These are phyloP conservation scores for Mangifera indica DNA, from an alignment of 345 rosid genomes.

Conservation along the genomic window DNA sequence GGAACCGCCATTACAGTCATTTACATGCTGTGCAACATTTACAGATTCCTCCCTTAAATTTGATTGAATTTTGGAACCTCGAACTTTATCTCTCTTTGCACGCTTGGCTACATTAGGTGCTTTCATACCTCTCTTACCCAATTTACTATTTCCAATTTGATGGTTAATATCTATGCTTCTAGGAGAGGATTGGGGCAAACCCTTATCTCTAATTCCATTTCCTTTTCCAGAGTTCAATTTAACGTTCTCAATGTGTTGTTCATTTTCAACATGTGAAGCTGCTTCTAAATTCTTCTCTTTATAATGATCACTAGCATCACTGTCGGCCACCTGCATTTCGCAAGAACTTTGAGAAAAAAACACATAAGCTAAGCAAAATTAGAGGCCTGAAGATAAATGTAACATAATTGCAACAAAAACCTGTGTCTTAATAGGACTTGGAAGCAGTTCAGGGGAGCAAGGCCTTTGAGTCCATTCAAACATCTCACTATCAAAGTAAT, in stretches of 20 bases:
- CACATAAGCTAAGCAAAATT: slow-evolving; percentile 2
- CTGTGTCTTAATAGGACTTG: slow-evolving; percentile 59
- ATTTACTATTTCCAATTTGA: slow-evolving; percentile 16
- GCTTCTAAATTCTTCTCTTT: slow-evolving; percentile 21
- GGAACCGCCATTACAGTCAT: slow-evolving; percentile 3
- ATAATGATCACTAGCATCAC: slow-evolving; percentile 22
- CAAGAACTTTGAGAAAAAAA: slow-evolving; percentile 11
- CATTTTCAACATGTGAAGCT: slow-evolving; percentile 16
- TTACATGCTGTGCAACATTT: slow-evolving; percentile 13
- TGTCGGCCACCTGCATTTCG: slow-evolving; percentile 33
- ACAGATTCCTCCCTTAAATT: slow-evolving; percentile 22
- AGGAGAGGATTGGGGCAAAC: slow-evolving; percentile 10
- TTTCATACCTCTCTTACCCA: slow-evolving; percentile 29
- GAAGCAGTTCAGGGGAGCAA: slow-evolving; percentile 69
- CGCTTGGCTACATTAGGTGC: slow-evolving; percentile 25
- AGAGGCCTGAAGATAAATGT: background rate
- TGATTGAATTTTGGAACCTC: slow-evolving; percentile 21
- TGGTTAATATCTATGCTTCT: slow-evolving; percentile 12
- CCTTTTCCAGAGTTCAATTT: slow-evolving; percentile 18
- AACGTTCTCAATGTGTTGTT: slow-evolving; percentile 19
- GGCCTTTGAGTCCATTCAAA: slow-evolving; percentile 89
- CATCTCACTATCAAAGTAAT: slow-evolving; percentile 65
- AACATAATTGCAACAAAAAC: slow-evolving; percentile 23
- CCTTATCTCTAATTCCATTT: slow-evolving; percentile 19
- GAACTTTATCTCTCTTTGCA: slow-evolving; percentile 26